These are phyloP conservation scores for Lophium mytilinum DNA, from an alignment of 495 filamentous ascomycete genomes.

Conservation along the genomic window DNA sequence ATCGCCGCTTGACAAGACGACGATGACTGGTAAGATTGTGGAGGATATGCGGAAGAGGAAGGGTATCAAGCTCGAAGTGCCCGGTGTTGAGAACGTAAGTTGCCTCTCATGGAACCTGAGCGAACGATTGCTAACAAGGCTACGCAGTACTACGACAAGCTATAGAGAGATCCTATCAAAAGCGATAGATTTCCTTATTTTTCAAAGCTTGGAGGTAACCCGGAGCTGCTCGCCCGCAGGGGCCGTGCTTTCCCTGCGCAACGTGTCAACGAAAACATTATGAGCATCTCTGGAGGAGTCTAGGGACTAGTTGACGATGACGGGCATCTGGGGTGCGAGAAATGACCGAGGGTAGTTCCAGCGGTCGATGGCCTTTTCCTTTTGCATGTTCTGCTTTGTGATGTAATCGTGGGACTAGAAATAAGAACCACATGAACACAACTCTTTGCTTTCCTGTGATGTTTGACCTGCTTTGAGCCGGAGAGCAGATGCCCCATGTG, in stretches of 20 bases:
- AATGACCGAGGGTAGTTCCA: not conserved
- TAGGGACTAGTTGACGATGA: conserved; percentile 5
- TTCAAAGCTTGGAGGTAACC: conserved; percentile 8
- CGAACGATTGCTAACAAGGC: conserved; percentile 43
- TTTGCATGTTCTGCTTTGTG: conserved; percentile 22
- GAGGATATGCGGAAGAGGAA: conserved; percentile 94
- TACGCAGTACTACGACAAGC: conserved; percentile 94
- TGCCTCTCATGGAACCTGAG: not conserved
- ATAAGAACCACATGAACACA: conserved; percentile 21
- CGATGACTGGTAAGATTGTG: conserved; percentile 80
- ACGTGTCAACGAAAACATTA: not conserved
- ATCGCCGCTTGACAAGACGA: conserved; percentile 76
- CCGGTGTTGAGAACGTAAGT: conserved; percentile 89
- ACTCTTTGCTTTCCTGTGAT: not conserved
- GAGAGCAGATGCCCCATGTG: too few relatives aligned
- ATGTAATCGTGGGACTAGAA: conserved; percentile 21
- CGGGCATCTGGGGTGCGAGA: conserved; percentile 4
- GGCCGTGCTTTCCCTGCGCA: conserved; percentile 9
- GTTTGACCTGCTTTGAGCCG: not conserved
- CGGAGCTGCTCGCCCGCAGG: conserved; percentile 13
- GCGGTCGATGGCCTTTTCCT: conserved; percentile 14
- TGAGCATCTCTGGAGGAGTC: too few relatives aligned
- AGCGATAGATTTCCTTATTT: conserved; percentile 27
- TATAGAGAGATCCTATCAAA: conserved; percentile 49
- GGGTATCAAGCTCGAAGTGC: conserved; percentile 94